phyloP scores from a whole-genome alignment of 2,329 filamentous ascomycete genomes.

The Pestalotiopsis sp. region DNA sequence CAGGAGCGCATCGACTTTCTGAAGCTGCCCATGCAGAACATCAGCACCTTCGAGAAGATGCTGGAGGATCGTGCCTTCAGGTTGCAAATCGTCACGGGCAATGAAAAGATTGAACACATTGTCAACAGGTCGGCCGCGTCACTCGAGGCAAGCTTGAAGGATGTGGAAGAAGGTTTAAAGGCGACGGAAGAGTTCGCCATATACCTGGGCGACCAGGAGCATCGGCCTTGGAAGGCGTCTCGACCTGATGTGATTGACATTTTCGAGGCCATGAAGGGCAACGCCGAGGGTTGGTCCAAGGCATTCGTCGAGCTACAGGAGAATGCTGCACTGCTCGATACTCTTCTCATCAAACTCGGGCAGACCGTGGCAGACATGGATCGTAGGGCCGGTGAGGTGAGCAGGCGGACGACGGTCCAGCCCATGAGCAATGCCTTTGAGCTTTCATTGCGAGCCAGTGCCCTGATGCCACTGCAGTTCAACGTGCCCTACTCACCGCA shows the following conservation, averaged over 20 bases:
- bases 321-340: constrained; percentile 71
- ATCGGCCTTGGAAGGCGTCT: constrained; percentile 62
- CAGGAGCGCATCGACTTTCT: constrained; percentile 78
- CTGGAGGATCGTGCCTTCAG: constrained; percentile 84
- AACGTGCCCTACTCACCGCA: constrained; percentile 32
- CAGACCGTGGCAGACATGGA: constrained; percentile 86
- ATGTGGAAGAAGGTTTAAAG: constrained; percentile 77
- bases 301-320: constrained; percentile 77
- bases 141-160: constrained; percentile 77
- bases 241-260: constrained; percentile 70
- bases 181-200: constrained; percentile 76
- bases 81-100: constrained; percentile 80
- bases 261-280: constrained; percentile 88
- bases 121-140: constrained; percentile 76
- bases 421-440: constrained; percentile 17
- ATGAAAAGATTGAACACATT: constrained; percentile 89
- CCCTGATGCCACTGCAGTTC: constrained; percentile 25
- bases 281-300: constrained; percentile 86
- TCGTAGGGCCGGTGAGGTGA: constrained; percentile 80
- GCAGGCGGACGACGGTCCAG: constrained; percentile 74
- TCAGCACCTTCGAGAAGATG: constrained; percentile 83
- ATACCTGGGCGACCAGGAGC: constrained; percentile 71
- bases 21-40: constrained; percentile 81
- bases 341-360: constrained; percentile 71
- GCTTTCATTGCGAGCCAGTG: constrained; percentile 17